These are phyloP conservation scores for Nannochloropsis oceanica DNA, from an alignment of 108 stramenopile genomes.

Conservation along the genomic window DNA sequence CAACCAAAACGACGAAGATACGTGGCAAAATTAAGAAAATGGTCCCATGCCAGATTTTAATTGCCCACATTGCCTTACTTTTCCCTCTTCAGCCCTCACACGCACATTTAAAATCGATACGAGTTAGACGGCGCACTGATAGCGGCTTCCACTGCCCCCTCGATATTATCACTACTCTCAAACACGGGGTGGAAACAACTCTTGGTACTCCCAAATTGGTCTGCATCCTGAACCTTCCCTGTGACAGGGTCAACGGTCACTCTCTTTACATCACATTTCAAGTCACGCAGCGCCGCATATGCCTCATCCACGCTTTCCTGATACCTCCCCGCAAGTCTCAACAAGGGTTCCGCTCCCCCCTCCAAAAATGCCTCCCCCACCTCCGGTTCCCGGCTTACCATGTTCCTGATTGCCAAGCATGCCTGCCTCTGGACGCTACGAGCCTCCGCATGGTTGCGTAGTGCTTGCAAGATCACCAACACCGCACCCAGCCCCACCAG, in stretches of 20 bases:
- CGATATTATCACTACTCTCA: background rate
- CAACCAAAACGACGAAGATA: no score
- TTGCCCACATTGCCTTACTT: no score
- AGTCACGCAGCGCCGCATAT: slow-evolving; percentile 70
- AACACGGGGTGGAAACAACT: background rate
- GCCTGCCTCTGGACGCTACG: slow-evolving; percentile 60
- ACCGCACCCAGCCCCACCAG: slow-evolving; percentile 45
- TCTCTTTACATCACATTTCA: slow-evolving; percentile 49
- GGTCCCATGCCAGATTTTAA: no score
- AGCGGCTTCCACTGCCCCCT: background rate
- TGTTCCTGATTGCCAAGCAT: slow-evolving; percentile 61
- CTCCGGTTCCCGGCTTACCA: slow-evolving; percentile 46
- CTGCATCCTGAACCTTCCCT: background rate
- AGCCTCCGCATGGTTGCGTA: slow-evolving; percentile 48
- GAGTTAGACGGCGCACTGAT: background rate
- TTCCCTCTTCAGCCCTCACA: background rate
- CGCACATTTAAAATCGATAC: background rate
- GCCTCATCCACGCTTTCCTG: slow-evolving; percentile 72
- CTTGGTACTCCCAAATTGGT: background rate
- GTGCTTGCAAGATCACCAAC: slow-evolving; percentile 44
- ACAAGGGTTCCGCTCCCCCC: slow-evolving; percentile 52
- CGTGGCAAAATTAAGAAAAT: no score
- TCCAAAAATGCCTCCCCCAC: slow-evolving; percentile 48
- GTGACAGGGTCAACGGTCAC: background rate
- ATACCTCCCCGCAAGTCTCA: slow-evolving; percentile 54